Base-by-base conservation (phyloP, 2,329 filamentous ascomycete species). In the Rhexocercosporidium sp. region DNA sequence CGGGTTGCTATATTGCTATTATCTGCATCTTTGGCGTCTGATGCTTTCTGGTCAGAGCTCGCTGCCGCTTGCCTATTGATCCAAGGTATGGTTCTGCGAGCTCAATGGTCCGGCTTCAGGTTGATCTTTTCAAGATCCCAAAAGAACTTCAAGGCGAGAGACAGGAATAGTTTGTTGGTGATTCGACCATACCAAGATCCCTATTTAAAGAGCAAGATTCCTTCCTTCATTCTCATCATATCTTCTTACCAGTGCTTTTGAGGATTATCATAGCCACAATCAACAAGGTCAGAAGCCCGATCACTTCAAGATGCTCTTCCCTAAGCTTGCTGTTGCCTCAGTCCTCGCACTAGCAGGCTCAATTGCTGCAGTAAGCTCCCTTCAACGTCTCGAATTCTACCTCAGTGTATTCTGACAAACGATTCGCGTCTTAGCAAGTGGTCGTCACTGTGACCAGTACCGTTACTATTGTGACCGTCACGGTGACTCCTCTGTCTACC, bases 361-460 rank as follows among this genome's bases (percentile, higher is more conserved):
- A 14, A 46, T 59, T n/a, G 59, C 53, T 3, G 29, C 67, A 12
- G 63, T 69, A 59, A 59, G 64, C 34, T 31, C 18, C 29, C 8
- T 11, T n/a, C 18, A 41, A 51, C 44, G 1, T 20, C 20, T 3
- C 22, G 22, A 12, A 2, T 41, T n/a, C 34, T 3, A 31, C 18
- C 3, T 14, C 34, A 3, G 5, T 12, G 20, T 53, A 12, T 63
- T 5, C 65, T 51, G 11, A 66, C 16, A 34, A 25, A 25, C 29
- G 22, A 31, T 37, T 18, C 16, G 16, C 16, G 1, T 9, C 34
- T 18, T 34, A 66, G 64, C 67, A 69, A 66, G 67, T 66, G 1
- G 34, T 66, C 16, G 64, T 66, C 20, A 69, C 67, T 39, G 64
- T 69, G 18, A 69, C 64, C 12, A 53, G 54, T 31, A 65, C 47